Evolutionary conservation across 306 rosid species (phyloP), one percentile per base, ranked within the genome.

Genomic region (Trifolium dubium): DNA sequence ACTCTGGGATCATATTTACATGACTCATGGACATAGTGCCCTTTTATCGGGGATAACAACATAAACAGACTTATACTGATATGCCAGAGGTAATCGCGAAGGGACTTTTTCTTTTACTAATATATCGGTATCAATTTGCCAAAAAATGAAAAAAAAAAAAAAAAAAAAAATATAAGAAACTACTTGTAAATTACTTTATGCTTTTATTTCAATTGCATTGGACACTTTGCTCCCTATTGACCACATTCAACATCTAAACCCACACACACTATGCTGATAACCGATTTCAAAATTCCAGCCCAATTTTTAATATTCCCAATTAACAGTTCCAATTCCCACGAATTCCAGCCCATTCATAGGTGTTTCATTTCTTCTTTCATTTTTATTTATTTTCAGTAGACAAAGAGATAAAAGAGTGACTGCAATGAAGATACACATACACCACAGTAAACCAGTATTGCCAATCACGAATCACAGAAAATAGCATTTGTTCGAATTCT

Each of bases 161-260:
- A n/a, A n/a, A n/a, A n/a, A n/a, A n/a, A n/a, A n/a, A n/a, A n/a
- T n/a, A n/a, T n/a, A n/a, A 35, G 6, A 29, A 51, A 29, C 37
- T 39, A 54, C 15, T 15, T 50, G 39, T 10, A 70, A 63, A 8
- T 11, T 10, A 4, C 40, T 71, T 39, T 15, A 50, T 37, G 76
- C 29, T 70, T 49, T 69, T 66, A 47, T 59, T 61, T 23, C 4
- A 68, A 29, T 15, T 29, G 32, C 58, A 69, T 32, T 62, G 3
- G 10, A 43, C 39, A 17, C 18, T 65, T 29, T 39, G 18, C 44
- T 68, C 53, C 29, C 70, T 30, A 47, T 34, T 13, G 76, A n/a
- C 69, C 31, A 59, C 61, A 31, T 18, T 76, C 28, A 59, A 60
- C 64, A 77, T 32, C 40, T 69, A 29, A 77, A 13, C 23, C 12